Percentiles rank a stretch among this genome's conserved stretches.
phyloP scores from a whole-genome alignment of 2,329 filamentous ascomycete genomes.

The Fusarium haematococcum region DNA sequence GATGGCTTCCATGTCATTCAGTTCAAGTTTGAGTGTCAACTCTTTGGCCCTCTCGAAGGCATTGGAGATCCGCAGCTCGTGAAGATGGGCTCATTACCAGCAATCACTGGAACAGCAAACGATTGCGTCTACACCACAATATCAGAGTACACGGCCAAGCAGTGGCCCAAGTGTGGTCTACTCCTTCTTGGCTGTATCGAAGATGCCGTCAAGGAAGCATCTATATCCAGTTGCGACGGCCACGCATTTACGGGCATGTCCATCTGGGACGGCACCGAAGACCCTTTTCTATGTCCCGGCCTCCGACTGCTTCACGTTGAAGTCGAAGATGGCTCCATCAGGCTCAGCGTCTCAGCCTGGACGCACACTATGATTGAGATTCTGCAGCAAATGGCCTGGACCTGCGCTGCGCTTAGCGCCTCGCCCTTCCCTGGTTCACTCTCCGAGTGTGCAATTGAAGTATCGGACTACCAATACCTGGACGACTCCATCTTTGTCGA shows the following conservation, averaged over 20 bases:
- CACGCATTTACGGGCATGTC: conserved; percentile 49
- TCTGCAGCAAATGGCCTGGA: conserved; percentile 54
- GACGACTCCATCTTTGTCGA: conserved; percentile 51
- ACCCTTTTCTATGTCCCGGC: conserved; percentile 43
- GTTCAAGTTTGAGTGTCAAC: conserved; percentile 51
- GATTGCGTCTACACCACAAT: conserved; percentile 50
- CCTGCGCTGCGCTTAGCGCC: conserved; percentile 49
- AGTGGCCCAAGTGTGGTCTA: conserved; percentile 50
- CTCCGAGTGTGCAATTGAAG: conserved; percentile 47
- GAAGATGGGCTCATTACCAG: conserved; percentile 47
- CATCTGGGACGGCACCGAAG: conserved; percentile 50
- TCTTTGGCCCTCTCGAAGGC: conserved; percentile 46
- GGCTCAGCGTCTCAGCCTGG: conserved; percentile 51
- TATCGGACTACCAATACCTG: conserved; percentile 49
- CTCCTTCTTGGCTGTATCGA: conserved; percentile 48
- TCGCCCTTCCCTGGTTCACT: conserved; percentile 49
- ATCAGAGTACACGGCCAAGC: conserved; percentile 46
- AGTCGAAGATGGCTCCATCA: conserved; percentile 48
- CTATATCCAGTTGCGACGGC: conserved; percentile 38
- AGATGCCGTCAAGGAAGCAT: conserved; percentile 48
- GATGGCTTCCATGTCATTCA: conserved; percentile 52
- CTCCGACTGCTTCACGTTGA: conserved; percentile 51
- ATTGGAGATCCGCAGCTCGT: conserved; percentile 46
- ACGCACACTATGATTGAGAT: conserved; percentile 51
- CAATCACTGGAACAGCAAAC: conserved; percentile 50